These are phyloP conservation scores for Fagus sylvatica DNA, from an alignment of 306 rosid species.

Conservation along the genomic window DNA sequence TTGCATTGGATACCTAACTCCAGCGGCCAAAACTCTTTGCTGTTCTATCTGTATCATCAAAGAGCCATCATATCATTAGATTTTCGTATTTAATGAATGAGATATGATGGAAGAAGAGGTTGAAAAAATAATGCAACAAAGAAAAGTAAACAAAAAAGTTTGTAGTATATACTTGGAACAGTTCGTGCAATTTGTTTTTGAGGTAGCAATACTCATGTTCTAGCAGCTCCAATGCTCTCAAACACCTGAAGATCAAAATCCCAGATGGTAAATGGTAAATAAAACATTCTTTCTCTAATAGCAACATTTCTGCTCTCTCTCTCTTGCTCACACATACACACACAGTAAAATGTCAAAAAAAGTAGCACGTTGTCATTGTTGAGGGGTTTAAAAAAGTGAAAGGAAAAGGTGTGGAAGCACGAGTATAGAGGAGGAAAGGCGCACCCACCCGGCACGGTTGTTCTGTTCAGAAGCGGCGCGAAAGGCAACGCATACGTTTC, in stretches of 20 bases:
- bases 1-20: slow-evolving; percentile 81
- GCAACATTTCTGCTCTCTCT: background rate
- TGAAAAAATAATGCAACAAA: background rate
- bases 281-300: background rate
- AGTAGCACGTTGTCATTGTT: background rate
- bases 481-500: slow-evolving; percentile 84
- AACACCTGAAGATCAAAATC: slow-evolving; percentile 49
- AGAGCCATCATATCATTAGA: background rate
- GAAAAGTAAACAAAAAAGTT: background rate
- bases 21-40: slow-evolving; percentile 81
- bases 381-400: background rate
- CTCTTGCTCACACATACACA: background rate
- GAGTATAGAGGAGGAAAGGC: slow-evolving; percentile 19
- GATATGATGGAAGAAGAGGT: background rate
- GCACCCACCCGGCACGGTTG: slow-evolving; percentile 72
- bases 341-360: background rate
- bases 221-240: slow-evolving; percentile 83
- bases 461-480: slow-evolving; percentile 79
- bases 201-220: slow-evolving; percentile 95
- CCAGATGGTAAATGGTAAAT: background rate
- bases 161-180: slow-evolving; percentile 63
- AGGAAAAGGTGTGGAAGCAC: slow-evolving; percentile 6
- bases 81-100: background rate
- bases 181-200: slow-evolving; percentile 85
- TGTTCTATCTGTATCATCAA: slow-evolving; percentile 60